phyloP scores from a whole-genome alignment of 768 basidiomycete species.

The Fibroporia radiculosa region DNA sequence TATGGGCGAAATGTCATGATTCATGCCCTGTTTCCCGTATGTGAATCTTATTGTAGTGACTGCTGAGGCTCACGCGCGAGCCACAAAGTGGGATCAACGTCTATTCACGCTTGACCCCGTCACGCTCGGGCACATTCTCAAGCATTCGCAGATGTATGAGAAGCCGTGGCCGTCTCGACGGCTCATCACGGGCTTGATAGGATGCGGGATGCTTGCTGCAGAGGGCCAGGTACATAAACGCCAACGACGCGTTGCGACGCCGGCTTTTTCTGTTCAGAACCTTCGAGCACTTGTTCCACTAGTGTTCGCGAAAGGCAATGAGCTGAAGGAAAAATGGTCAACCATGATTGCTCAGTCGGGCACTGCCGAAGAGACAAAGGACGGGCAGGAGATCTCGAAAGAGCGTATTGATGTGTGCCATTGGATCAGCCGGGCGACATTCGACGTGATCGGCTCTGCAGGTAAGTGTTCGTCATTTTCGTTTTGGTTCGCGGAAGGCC shows the following conservation, averaged over 20 bases:
- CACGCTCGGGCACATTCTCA: slow-evolving; percentile 67
- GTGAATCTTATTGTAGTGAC: no score
- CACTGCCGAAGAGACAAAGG: not conserved
- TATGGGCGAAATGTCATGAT: slow-evolving; percentile 70
- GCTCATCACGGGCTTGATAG: slow-evolving; percentile 71
- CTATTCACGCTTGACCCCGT: slow-evolving; percentile 76
- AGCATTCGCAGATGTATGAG: slow-evolving; percentile 65
- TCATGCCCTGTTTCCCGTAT: slow-evolving; percentile 58
- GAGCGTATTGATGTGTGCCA: slow-evolving; percentile 61
- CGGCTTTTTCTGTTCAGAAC: slow-evolving; percentile 78
- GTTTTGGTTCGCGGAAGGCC: not conserved
- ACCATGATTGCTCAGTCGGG: slow-evolving; percentile 34
- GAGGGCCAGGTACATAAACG: slow-evolving; percentile 75
- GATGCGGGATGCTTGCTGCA: slow-evolving; percentile 74
- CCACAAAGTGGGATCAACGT: slow-evolving; percentile 65
- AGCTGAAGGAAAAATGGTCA: slow-evolving; percentile 57
- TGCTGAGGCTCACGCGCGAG: not conserved
- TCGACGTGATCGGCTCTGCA: slow-evolving; percentile 89
- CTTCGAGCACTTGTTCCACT: slow-evolving; percentile 64
- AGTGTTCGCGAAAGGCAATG: slow-evolving; percentile 58
- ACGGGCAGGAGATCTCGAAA: slow-evolving; percentile 3
- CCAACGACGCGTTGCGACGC: slow-evolving; percentile 68
- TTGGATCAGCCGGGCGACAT: slow-evolving; percentile 78
- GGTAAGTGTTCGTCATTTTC: slow-evolving; percentile 31
- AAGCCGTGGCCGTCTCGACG: slow-evolving; percentile 79